Conservation (phyloP, 192 early-diverging fungal genomes). For the Backusella australiensis region DNA sequence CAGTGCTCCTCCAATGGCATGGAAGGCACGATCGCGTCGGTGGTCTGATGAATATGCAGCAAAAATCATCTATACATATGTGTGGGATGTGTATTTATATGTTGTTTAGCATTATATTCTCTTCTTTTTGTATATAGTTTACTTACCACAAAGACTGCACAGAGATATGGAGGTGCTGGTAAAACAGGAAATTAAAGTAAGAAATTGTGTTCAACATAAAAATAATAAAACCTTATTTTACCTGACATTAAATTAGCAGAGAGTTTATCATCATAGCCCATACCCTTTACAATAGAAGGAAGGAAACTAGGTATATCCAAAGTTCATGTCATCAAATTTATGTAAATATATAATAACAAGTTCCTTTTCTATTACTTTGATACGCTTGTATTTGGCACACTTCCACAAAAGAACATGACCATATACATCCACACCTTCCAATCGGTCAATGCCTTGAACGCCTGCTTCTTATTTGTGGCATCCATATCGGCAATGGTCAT, state of each 20-base stretch:
- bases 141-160: conserved; percentile 31
- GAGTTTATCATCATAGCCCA: conserved; percentile 31
- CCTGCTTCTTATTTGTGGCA: conserved; percentile 24
- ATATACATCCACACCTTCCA: conserved; percentile 38
- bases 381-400: conserved; percentile 36
- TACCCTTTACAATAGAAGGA: conserved; percentile 29
- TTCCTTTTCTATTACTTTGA: conserved; percentile 27
- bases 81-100: background rate
- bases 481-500: conserved; percentile 19
- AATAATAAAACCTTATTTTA: background rate
- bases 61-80: conserved; percentile 24
- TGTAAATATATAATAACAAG: background rate
- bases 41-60: conserved; percentile 28
- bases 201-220: background rate
- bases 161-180: conserved; percentile 31
- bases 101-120: background rate
- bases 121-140: background rate
- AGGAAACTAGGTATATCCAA: conserved; percentile 23
- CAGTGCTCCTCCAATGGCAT: conserved; percentile 25
- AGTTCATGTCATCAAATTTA: background rate
- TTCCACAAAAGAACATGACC: conserved; percentile 39
- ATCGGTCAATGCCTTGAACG: conserved; percentile 18
- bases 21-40: conserved; percentile 22
- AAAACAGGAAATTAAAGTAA: background rate
- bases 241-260: conserved; percentile 37